Evolutionary conservation across 495 filamentous ascomycete species (phyloP).

Genomic region (Rhizodiscina lignyota): DNA sequence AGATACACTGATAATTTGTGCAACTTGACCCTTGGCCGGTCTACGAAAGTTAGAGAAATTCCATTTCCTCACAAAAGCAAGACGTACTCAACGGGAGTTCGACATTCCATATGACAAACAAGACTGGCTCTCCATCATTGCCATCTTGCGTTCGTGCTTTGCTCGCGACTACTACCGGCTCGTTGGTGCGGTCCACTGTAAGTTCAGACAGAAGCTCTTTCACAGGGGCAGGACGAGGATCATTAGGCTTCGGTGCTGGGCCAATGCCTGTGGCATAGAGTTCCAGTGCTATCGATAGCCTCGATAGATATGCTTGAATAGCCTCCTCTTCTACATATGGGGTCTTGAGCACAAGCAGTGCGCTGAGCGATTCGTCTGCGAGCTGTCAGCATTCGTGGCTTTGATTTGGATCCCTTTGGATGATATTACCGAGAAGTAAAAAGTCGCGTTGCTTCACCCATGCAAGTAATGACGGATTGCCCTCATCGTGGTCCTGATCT

Average conservation of each 20-base stretch:
- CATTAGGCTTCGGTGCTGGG: conserved; percentile 14
- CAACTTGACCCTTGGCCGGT: conserved; percentile 59
- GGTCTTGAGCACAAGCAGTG: conserved; percentile 56
- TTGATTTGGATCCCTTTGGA: conserved; percentile 24
- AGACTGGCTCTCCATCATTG: conserved; percentile 23
- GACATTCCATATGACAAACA: conserved; percentile 68
- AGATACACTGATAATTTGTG: conserved; percentile 67
- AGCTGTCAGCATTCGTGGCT: conserved; percentile 30
- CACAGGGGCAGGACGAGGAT: conserved; percentile 6
- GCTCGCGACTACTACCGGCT: conserved; percentile 45
- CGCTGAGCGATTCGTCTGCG: conserved; percentile 61
- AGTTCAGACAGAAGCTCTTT: conserved; percentile 50
- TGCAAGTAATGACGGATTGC: conserved; percentile 16
- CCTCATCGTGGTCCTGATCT: conserved; percentile 32
- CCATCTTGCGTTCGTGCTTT: conserved; percentile 21
- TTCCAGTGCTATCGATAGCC: conserved; percentile 53
- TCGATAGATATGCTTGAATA: conserved; percentile 41
- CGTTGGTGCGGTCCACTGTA: conserved; percentile 36
- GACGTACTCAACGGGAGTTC: conserved; percentile 51
- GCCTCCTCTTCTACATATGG: conserved; percentile 41
- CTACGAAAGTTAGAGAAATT: conserved; percentile 7
- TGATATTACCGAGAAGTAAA: conserved; percentile 51
- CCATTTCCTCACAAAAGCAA: neutral
- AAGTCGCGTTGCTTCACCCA: conserved; percentile 19
- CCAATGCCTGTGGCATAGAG: conserved; percentile 50